A percentile compares a stretch with the other conserved stretches of the same genome.
Evolutionary conservation across 495 filamentous ascomycete species (phyloP).

Genomic region (Halenospora varia): DNA sequence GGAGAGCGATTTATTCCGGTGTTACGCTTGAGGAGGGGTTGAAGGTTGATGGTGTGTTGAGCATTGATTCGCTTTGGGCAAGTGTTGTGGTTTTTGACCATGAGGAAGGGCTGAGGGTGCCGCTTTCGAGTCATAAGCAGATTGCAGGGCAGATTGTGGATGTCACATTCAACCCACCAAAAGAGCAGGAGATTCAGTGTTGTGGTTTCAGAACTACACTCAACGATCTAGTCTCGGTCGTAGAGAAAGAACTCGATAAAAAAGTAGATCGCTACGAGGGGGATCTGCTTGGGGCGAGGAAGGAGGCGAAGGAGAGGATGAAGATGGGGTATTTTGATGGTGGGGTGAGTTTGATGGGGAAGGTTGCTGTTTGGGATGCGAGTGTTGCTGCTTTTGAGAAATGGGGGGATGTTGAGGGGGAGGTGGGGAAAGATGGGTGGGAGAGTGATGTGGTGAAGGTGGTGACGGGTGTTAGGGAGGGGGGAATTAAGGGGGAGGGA

Average conservation of each 20-base stretch:
- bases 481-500: no score
- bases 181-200: neutral
- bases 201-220: slow-evolving; percentile 1
- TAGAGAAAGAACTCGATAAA: slow-evolving; percentile 6
- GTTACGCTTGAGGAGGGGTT: slow-evolving; percentile 12
- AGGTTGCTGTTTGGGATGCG: slow-evolving; percentile 15
- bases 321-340: slow-evolving; percentile 17
- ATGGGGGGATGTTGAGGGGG: no score
- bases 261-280: slow-evolving; percentile 17
- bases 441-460: no score
- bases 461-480: no score
- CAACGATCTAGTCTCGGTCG: neutral
- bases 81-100: no score
- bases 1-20: slow-evolving; percentile 16
- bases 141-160: no score
- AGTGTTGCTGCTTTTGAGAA: no score
- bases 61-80: slow-evolving; percentile 8
- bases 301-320: slow-evolving; percentile 17
- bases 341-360: slow-evolving; percentile 10
- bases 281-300: slow-evolving; percentile 7
- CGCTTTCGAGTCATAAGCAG: no score
- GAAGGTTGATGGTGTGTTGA: slow-evolving; percentile 11
- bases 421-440: no score
- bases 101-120: no score
- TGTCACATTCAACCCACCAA: slow-evolving; percentile 4